These are phyloP conservation scores for Suhomyces prunicola DNA, from an alignment of 805 yeast species.

Conservation along the genomic window DNA sequence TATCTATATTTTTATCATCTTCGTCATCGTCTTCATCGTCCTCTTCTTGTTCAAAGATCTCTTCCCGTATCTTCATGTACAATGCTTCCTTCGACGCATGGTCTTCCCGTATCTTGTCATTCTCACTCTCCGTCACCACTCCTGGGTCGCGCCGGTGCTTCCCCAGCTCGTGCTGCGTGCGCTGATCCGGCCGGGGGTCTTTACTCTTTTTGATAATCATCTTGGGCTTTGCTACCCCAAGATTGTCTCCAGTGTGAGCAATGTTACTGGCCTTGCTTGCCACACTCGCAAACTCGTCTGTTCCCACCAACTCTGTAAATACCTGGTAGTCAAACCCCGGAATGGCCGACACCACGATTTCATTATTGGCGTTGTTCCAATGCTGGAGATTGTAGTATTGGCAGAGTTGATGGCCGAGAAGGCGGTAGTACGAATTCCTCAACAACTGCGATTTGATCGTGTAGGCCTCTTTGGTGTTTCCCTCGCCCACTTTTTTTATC, in stretches of 20 bases:
- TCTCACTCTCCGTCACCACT: neutral
- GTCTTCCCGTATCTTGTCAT: conserved; percentile 30
- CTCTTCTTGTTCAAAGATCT: conserved; percentile 28
- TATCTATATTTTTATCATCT: neutral
- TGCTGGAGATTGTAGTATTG: conserved; percentile 65
- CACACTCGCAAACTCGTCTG: neutral
- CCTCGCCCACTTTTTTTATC: conserved; percentile 9
- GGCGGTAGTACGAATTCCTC: conserved; percentile 65
- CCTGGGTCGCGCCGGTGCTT: neutral
- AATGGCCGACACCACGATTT: conserved; percentile 19
- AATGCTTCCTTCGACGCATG: conserved; percentile 41
- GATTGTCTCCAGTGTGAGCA: neutral
- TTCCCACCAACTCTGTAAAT: conserved; percentile 1
- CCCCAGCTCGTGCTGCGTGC: neutral
- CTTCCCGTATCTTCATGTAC: conserved; percentile 39
- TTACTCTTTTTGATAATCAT: conserved; percentile 12
- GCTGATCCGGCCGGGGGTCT: neutral
- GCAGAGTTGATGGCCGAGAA: conserved; percentile 67
- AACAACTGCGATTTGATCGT: conserved; percentile 28
- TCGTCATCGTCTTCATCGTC: conserved; percentile 14
- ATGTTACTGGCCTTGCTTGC: neutral
- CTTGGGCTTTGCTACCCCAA: conserved; percentile 10
- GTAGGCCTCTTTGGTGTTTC: neutral
- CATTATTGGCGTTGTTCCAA: conserved; percentile 20
- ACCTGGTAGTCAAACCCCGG: conserved; percentile 13